Base-by-base conservation (phyloP, 352 stramenopile genomes). In the Phytophthora pisi region DNA sequence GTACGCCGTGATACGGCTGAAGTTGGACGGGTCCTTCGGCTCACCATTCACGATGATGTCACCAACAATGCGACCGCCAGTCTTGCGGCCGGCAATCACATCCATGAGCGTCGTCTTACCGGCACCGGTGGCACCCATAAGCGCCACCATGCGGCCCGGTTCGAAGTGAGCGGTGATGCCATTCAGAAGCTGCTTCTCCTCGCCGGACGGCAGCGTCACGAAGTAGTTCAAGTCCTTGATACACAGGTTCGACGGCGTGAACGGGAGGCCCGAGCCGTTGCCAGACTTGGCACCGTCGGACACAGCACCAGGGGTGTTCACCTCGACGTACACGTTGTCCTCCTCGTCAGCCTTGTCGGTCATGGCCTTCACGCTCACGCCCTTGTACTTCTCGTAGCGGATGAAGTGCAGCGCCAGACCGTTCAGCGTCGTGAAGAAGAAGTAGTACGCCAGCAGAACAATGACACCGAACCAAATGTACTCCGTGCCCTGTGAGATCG, bases 41-140 rank as follows among this genome's bases (percentile, higher is more conserved):
- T 61, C 84, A 23, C 95, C 95, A 72, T 98, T 98, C 24, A 98
- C 72, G 24, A 79, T 75, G 54, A 98, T 88, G 8, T 97, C 75
- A n/a, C 94, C 93, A 20, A 78, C 73, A 34, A 98, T 78, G 18
- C 78, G 78, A 0, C 81, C 81, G 54, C 74, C 80, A 0, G 78
- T 84, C 71, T 89, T 89, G 9, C 81, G 74, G 15, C 81, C 81
- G 15, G 81, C 78, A 18, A 89, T 79, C 23, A 89, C 77, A 30
- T 89, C 81, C 76, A 89, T 85, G 20, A 89, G 66, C 16, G 81
- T 89, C 10, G 77, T 86, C 55, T 89, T 89, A 53, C 81, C 78
- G 16, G 84, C 86, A 51, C 84, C 86, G 11, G 69, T 86, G 0
- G 81, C 75, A 0, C 86, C 86, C 84, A 94, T 94, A 15, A 94